phyloP scores from a whole-genome alignment of 192 early-diverging fungal species.

The Backusella tarrabulga region DNA sequence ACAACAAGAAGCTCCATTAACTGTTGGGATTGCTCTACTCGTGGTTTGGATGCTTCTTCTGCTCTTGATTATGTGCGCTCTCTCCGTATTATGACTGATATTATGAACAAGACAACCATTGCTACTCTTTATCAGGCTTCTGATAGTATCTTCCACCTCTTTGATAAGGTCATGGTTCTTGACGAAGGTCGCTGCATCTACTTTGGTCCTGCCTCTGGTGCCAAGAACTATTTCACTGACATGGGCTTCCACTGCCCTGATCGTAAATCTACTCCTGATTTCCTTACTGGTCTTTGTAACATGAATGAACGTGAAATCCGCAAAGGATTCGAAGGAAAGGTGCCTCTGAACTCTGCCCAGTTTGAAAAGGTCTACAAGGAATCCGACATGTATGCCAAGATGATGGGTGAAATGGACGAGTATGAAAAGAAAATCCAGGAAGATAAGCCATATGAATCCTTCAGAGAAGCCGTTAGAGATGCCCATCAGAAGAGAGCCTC shows the following conservation, averaged over 20 bases:
- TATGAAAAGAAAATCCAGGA: slow-evolving; percentile 39
- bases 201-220: slow-evolving; percentile 49
- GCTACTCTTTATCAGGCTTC: slow-evolving; percentile 75
- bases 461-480: slow-evolving; percentile 52
- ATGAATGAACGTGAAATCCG: slow-evolving; percentile 49
- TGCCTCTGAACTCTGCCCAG: slow-evolving; percentile 49
- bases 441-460: slow-evolving; percentile 27
- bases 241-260: slow-evolving; percentile 51
- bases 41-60: slow-evolving; percentile 75
- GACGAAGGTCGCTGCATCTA: slow-evolving; percentile 65
- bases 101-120: slow-evolving; percentile 58
- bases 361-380: slow-evolving; percentile 52
- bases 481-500: slow-evolving; percentile 46
- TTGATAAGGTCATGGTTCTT: slow-evolving; percentile 63
- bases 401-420: slow-evolving; percentile 26
- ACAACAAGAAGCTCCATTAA: slow-evolving; percentile 59
- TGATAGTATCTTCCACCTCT: slow-evolving; percentile 62
- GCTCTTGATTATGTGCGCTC: slow-evolving; percentile 75
- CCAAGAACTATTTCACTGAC: slow-evolving; percentile 47
- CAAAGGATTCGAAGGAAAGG: slow-evolving; percentile 44
- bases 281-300: slow-evolving; percentile 63
- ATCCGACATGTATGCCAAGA: slow-evolving; percentile 32
- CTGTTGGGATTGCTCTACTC: slow-evolving; percentile 71
- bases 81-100: slow-evolving; percentile 68
- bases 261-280: slow-evolving; percentile 61